Conservation (phyloP, 805 yeast genomes). For the Yarrowia sp. region DNA sequence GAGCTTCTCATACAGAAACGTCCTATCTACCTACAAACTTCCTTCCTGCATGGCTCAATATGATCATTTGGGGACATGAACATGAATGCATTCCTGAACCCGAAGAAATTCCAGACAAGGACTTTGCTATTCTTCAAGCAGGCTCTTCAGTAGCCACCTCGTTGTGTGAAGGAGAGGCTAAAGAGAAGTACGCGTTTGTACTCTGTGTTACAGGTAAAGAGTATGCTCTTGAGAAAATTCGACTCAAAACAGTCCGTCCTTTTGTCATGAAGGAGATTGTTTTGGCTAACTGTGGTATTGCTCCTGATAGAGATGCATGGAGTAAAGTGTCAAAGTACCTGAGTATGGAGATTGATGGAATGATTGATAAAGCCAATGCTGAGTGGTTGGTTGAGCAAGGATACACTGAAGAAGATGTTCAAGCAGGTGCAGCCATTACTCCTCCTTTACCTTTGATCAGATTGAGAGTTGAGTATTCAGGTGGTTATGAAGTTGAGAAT, state of each 20-base stretch:
- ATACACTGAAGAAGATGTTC: slow-evolving; percentile 18
- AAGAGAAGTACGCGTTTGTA: slow-evolving; percentile 70
- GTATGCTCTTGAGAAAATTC: slow-evolving; percentile 57
- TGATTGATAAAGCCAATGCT: slow-evolving; percentile 59
- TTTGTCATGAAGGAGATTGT: slow-evolving; percentile 69
- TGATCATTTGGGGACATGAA: slow-evolving; percentile 96
- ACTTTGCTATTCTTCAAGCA: slow-evolving; percentile 80
- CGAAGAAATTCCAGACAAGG: slow-evolving; percentile 49
- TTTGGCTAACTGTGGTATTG: slow-evolving; percentile 53
- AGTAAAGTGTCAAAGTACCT: slow-evolving; percentile 61
- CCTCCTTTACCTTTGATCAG: slow-evolving; percentile 80
- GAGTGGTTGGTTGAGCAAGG: slow-evolving; percentile 45
- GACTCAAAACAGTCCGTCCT: slow-evolving; percentile 73
- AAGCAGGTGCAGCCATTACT: slow-evolving; percentile 34
- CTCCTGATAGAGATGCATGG: slow-evolving; percentile 60
- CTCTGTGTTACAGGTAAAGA: slow-evolving; percentile 60
- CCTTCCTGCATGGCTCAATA: slow-evolving; percentile 75
- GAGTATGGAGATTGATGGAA: slow-evolving; percentile 58
- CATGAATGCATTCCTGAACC: slow-evolving; percentile 87
- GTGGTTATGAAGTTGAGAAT: slow-evolving; percentile 89
- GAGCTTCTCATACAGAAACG: slow-evolving; percentile 72
- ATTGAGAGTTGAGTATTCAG: slow-evolving; percentile 81
- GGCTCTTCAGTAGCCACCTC: slow-evolving; percentile 95
- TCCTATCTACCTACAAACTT: slow-evolving; percentile 81
- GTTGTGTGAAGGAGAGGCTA: slow-evolving; percentile 77